Evolutionary conservation across 768 basidiomycete species (phyloP).

Genomic region (Gymnopilus junonius): DNA sequence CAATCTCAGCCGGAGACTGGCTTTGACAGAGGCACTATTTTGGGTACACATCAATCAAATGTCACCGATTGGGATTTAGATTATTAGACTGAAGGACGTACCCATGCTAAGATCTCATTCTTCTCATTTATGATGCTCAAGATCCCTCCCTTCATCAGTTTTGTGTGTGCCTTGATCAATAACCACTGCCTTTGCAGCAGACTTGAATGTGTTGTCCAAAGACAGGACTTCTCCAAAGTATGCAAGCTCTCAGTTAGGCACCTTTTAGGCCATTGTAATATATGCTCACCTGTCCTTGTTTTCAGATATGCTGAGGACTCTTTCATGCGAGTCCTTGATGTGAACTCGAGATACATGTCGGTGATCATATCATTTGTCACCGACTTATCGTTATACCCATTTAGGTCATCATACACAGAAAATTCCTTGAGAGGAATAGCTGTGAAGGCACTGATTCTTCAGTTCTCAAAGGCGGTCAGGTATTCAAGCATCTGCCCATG

Average conservation of each 20-base stretch:
- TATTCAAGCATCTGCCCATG: conserved; percentile 37
- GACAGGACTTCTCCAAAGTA: not conserved
- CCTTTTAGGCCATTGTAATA: too few relatives aligned
- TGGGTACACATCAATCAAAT: not conserved
- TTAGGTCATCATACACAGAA: not conserved
- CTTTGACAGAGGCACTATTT: conserved; percentile 9
- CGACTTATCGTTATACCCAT: conserved; percentile 3
- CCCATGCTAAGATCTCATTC: conserved; percentile 5
- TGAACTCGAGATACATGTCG: conserved; percentile 4
- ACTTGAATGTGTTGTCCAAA: conserved; percentile 10
- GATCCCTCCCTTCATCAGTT: conserved; percentile 8
- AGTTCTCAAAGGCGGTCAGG: conserved; percentile 36
- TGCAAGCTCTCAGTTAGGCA: too few relatives aligned
- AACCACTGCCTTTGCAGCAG: not conserved
- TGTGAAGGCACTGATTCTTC: conserved; percentile 34
- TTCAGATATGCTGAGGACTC: not conserved
- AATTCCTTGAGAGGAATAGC: not conserved
- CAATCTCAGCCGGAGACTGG: not conserved
- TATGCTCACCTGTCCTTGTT: conserved; percentile 7
- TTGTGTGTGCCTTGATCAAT: not conserved
- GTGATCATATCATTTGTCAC: conserved; percentile 10
- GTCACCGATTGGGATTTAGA: not conserved
- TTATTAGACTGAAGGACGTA: not conserved
- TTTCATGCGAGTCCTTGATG: not conserved
- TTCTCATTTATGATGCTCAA: conserved; percentile 6